These are phyloP conservation scores for Saturnispora mendoncae DNA, from an alignment of 805 yeast genomes.

Conservation along the genomic window DNA sequence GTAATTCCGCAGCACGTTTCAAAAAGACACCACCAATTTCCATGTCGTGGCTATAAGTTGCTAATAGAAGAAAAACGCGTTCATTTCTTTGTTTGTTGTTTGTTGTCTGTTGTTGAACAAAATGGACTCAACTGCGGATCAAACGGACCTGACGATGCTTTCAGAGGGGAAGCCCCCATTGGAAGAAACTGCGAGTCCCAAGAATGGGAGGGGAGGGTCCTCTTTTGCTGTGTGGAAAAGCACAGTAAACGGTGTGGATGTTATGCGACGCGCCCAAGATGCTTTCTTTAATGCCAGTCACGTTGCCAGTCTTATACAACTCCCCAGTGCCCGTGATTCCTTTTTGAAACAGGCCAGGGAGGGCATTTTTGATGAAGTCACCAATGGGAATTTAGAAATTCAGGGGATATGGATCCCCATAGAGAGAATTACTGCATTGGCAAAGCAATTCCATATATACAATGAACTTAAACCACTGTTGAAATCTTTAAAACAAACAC, in stretches of 20 bases:
- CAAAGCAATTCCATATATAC: conserved; percentile 41
- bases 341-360: conserved; percentile 15
- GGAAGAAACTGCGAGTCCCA: background rate
- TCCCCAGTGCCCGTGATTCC: background rate
- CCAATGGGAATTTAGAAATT: conserved; percentile 67
- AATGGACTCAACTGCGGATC: conserved; percentile 6
- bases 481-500: conserved; percentile 30
- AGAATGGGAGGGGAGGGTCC: background rate
- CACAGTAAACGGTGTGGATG: conserved; percentile 51
- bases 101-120: too few species aligned
- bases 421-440: conserved; percentile 45
- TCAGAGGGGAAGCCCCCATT: background rate
- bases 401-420: conserved; percentile 73
- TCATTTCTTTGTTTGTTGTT: too few species aligned
- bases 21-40: conserved; percentile 39
- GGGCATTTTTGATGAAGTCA: conserved; percentile 61
- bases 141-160: conserved; percentile 1
- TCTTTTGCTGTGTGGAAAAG: conserved; percentile 48
- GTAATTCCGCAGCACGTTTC: conserved; percentile 50
- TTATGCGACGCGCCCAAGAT: conserved; percentile 58
- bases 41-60: conserved; percentile 2
- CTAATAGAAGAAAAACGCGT: too few species aligned
- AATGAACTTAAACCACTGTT: conserved; percentile 44
- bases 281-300: conserved; percentile 68
- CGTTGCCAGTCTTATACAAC: conserved; percentile 55